Base-by-base conservation (phyloP, 2,329 filamentous ascomycete species). In the Nemania sp. region DNA sequence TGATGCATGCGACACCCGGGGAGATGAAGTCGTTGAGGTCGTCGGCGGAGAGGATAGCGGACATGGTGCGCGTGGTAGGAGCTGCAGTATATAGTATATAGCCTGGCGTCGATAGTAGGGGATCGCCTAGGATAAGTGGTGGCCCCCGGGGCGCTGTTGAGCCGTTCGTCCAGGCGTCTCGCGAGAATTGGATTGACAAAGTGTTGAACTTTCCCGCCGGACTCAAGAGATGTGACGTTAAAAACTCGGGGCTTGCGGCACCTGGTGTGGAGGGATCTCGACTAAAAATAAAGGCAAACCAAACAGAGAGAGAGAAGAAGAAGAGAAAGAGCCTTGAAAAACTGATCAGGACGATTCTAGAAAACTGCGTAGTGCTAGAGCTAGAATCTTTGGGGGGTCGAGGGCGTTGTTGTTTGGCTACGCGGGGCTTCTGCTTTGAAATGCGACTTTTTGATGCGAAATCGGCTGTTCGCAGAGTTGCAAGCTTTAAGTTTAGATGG, bases 1-100 rank as follows among this genome's bases (percentile, higher is more conserved):
- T 98, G 77, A 99, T 98, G 79, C 95, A 99, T 65, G 95, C 95
- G 72, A 99, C 93, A 64, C 94, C 93, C 13, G 95, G 95, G 59
- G 91, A 95, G 74, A 99, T 99, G 80, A 99, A 99, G 82, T 99
- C 95, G 81, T 99, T 99, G 63, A 99, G 83, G 76, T 97, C 93
- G 80, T 99, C 94, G 72, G 90, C 89, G 58, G 93, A 98, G 71
- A 99, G 89, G 72, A 99, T 99, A 65, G 95, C 95, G 74, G 92
- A 97, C 95, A 99, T 99, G 65, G 75, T 81, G 68, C 47, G 46
- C 18, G 35, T 52, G 21, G 35, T 9, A 10, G 25, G 25, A 32
- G 17, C 21, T 21, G 15, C 34, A 43, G 4, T 29, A 37, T 21
- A 32, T 4, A 39, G 4, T 29, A 37, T 21, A 32, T 4, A 39